phyloP scores from a whole-genome alignment of 2,329 filamentous ascomycete genomes.

The Cladosporium cucumerinum region DNA sequence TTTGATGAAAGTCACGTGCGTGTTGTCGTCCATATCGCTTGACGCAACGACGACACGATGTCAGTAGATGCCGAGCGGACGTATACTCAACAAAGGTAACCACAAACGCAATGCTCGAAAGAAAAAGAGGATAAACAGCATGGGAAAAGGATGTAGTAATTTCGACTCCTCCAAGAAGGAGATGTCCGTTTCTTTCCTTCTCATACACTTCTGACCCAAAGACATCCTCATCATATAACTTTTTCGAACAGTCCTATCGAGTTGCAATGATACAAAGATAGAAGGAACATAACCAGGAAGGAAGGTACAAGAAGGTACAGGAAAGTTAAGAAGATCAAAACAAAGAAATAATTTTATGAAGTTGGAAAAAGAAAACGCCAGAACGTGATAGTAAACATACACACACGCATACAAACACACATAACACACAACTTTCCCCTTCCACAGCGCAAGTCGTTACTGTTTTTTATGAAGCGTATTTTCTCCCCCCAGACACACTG shows the following conservation, averaged over 20 bases:
- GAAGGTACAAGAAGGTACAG: neutral
- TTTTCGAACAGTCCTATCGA: neutral
- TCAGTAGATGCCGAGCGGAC: too few relatives aligned
- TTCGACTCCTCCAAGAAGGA: neutral
- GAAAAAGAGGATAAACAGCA: too few relatives aligned
- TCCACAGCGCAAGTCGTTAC: neutral
- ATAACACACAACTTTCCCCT: neutral
- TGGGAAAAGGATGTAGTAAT: too few relatives aligned
- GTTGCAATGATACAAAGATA: neutral
- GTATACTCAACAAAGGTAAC: too few relatives aligned
- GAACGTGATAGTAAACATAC: neutral
- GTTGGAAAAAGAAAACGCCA: neutral
- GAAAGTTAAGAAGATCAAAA: neutral
- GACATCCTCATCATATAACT: neutral
- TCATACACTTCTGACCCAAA: neutral
- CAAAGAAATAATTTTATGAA: neutral
- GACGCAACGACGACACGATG: too few relatives aligned
- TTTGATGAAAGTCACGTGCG: too few relatives aligned
- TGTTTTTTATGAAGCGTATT: neutral
- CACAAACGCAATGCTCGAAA: too few relatives aligned
- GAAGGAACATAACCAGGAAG: neutral
- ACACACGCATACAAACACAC: neutral
- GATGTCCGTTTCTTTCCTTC: neutral
- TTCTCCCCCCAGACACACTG: neutral
- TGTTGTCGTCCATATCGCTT: too few relatives aligned